Evolutionary conservation across 768 basidiomycete species (phyloP).

Genomic region (Rhodocollybia butyracea): DNA sequence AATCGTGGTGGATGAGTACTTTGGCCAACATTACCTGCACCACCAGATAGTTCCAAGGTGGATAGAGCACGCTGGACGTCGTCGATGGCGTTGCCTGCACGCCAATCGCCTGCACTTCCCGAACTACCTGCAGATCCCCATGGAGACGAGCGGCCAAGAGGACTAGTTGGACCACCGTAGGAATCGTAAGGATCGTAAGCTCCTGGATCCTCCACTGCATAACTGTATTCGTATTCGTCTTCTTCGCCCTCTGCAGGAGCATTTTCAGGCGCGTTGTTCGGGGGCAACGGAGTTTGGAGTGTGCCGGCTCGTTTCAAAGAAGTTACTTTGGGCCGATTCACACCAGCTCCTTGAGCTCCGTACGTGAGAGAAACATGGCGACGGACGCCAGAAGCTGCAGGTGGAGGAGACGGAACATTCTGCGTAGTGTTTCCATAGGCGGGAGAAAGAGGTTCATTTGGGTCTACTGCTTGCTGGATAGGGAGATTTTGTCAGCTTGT

Average conservation of each 20-base stretch:
- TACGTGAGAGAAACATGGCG: constrained; percentile 80
- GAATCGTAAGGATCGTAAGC: constrained; percentile 60
- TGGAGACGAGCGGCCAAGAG: constrained; percentile 61
- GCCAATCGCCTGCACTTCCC: constrained; percentile 53
- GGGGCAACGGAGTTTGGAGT: constrained; percentile 51
- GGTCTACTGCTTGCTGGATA: neutral
- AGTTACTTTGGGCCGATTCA: constrained; percentile 42
- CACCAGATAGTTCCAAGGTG: constrained; percentile 53
- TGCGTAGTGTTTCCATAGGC: constrained; percentile 43
- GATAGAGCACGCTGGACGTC: constrained; percentile 76
- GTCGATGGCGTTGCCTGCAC: constrained; percentile 47
- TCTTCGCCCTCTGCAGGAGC: constrained; percentile 28
- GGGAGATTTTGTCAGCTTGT: neutral
- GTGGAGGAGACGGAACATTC: constrained; percentile 66
- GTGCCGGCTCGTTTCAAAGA: constrained; percentile 76
- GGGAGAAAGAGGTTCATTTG: constrained; percentile 61
- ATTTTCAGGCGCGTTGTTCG: constrained; percentile 32
- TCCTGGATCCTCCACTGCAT: constrained; percentile 46
- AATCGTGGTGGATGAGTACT: constrained; percentile 69
- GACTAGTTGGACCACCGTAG: constrained; percentile 44
- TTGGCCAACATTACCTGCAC: constrained; percentile 38
- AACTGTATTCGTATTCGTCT: constrained; percentile 54
- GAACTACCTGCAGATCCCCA: constrained; percentile 47
- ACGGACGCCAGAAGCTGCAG: constrained; percentile 67
- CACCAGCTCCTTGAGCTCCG: constrained; percentile 52